Percentiles rank a stretch among this genome's conserved stretches.
These are phyloP conservation scores for Aspergillus arachidicola DNA, from an alignment of 2,329 filamentous ascomycete species.

Conservation along the genomic window DNA sequence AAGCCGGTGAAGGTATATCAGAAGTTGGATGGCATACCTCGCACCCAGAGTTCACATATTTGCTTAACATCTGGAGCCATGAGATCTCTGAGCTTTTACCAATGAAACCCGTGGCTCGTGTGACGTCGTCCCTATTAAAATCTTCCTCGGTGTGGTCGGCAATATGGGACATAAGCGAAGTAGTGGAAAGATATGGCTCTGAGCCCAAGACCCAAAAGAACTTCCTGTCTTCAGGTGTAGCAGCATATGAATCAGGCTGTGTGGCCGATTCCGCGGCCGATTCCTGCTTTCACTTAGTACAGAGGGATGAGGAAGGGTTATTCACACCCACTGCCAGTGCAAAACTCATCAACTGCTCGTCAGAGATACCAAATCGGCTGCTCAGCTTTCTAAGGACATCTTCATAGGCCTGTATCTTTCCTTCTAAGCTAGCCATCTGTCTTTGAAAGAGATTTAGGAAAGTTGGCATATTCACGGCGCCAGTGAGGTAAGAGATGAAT, in stretches of 20 bases:
- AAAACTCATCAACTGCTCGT: conserved; percentile 39
- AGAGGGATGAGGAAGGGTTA: background rate
- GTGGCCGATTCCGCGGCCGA: conserved; percentile 26
- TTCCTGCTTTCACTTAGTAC: conserved; percentile 28
- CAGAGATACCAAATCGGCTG: conserved; percentile 37
- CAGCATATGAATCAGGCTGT: conserved; percentile 12
- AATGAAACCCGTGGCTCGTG: conserved; percentile 46
- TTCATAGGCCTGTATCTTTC: conserved; percentile 46
- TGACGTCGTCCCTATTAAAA: conserved; percentile 41
- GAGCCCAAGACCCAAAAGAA: background rate
- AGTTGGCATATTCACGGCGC: background rate
- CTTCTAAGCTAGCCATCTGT: conserved; percentile 44
- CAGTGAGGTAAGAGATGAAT: background rate
- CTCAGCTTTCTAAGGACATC: conserved; percentile 41
- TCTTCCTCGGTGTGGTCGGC: conserved; percentile 48
- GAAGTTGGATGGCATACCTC: conserved; percentile 21
- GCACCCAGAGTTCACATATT: conserved; percentile 34
- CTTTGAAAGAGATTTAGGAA: conserved; percentile 23
- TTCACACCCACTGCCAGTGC: conserved; percentile 35
- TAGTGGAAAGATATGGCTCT: background rate
- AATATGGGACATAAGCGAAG: conserved; percentile 17
- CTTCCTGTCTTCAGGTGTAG: background rate
- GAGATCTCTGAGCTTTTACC: conserved; percentile 50
- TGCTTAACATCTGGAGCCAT: conserved; percentile 46
- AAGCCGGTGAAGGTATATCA: conserved; percentile 30